Percentiles rank a stretch among this genome's conserved stretches.
Conservation (phyloP, 139 green algal genomes). For the Micromonas pusilla region DNA sequence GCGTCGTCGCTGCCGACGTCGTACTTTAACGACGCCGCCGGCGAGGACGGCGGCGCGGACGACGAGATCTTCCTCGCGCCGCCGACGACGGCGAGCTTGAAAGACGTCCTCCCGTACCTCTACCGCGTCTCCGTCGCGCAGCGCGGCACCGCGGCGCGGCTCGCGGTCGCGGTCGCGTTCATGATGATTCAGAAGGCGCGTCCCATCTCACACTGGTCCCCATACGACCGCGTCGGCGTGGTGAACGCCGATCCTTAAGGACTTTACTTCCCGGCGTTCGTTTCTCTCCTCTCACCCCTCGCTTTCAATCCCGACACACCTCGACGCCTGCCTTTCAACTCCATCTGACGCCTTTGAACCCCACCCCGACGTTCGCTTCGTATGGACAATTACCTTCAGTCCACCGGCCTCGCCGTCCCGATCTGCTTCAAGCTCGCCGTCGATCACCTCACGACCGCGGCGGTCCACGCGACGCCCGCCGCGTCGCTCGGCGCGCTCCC, state of each 20-base stretch:
- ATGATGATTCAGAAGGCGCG: conserved; percentile 21
- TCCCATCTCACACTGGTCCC: too few relatives aligned
- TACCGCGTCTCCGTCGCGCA: neutral
- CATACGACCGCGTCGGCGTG: too few relatives aligned
- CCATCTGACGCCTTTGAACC: too few relatives aligned
- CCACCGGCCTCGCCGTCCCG: conserved; percentile 2
- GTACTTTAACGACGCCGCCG: conserved; percentile 14
- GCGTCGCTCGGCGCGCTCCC: neutral
- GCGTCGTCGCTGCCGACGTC: neutral
- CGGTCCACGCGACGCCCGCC: neutral
- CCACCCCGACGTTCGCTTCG: too few relatives aligned
- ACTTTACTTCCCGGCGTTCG: too few relatives aligned
- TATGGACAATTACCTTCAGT: too few relatives aligned
- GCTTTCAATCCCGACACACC: too few relatives aligned
- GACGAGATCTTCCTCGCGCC: neutral
- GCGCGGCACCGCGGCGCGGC: neutral
- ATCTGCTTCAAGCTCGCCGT: conserved; percentile 24
- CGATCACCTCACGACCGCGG: conserved; percentile 2
- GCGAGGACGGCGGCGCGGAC: neutral
- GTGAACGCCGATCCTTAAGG: too few relatives aligned
- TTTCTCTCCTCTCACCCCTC: too few relatives aligned
- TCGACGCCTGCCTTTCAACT: too few relatives aligned
- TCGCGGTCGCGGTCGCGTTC: conserved; percentile 1
- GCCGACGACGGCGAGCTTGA: neutral
- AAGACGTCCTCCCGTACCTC: conserved; percentile 68